Conservation (phyloP, 495 filamentous ascomycete species). For the Aspergillus cristatus region DNA sequence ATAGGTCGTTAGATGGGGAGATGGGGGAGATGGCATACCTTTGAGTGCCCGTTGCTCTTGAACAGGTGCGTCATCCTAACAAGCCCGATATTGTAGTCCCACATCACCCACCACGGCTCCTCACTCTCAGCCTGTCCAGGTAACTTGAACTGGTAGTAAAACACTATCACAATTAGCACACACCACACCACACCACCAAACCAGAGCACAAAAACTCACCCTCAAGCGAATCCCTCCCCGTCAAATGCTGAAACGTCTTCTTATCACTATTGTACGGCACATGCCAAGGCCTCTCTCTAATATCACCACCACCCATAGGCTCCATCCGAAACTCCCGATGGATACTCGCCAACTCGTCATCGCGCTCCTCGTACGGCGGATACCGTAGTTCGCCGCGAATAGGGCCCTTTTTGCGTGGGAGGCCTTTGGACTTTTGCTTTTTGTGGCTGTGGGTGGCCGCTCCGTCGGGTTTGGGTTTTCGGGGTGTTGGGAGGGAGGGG, state of each 20-base stretch:
- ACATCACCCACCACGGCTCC: conserved; percentile 69
- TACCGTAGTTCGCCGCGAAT: conserved; percentile 57
- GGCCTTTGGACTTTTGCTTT: conserved; percentile 50
- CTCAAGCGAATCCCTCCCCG: conserved; percentile 79
- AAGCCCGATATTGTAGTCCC: conserved; percentile 95
- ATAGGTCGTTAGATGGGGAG: too few species aligned
- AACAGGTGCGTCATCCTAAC: conserved; percentile 93
- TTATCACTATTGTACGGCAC: conserved; percentile 95
- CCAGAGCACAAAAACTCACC: conserved; percentile 42
- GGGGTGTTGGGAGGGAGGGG: conserved; percentile 14
- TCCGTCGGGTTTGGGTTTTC: too few species aligned
- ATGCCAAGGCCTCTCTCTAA: conserved; percentile 58
- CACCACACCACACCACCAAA: background rate
- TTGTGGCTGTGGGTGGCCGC: too few species aligned
- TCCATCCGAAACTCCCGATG: conserved; percentile 54
- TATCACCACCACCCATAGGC: conserved; percentile 57
- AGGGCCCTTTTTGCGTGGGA: conserved; percentile 47
- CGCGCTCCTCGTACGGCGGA: conserved; percentile 54
- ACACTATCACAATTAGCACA: conserved; percentile 47
- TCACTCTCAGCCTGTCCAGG: conserved; percentile 47
- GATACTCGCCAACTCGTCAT: conserved; percentile 43
- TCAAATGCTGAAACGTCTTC: conserved; percentile 75
- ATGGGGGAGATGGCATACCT: too few species aligned
- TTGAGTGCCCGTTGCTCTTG: conserved; percentile 77
- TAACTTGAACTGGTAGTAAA: conserved; percentile 79